Evolutionary conservation across 805 yeast species (phyloP), one percentile per base, ranked within the genome.

Genomic region (Candida quercuum): DNA sequence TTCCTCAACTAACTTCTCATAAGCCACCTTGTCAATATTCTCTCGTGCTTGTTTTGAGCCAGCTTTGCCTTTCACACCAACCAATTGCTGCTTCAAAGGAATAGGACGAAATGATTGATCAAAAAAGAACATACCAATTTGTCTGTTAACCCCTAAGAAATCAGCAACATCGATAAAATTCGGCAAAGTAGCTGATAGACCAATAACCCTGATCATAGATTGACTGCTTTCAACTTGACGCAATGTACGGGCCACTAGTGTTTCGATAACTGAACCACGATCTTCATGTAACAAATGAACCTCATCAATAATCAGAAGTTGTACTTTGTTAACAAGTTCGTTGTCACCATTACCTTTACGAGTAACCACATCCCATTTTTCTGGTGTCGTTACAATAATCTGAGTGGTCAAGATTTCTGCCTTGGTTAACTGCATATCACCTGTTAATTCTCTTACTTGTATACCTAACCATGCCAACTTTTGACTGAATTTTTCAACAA

Each of bases 311-410:
- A 93, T 86, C 40, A 93, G 64, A 12, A 93, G 63, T 57, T 81
- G 86, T 9, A 93, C 94, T 50, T 87, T 88, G 11, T 84, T 77
- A 3, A 86, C 86, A 33, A 89, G 60, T 48, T 88, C 95, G 35
- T 76, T 77, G 51, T 89, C 97, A 36, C 96, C 97, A 48, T 73
- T 82, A 27, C 89, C 81, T 56, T 93, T 93, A 55, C 98, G 75
- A 0, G 99, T 91, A 2, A 93, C 96, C 3, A 93, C 97, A 63
- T 88, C 97, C 97, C 97, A 88, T 59, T 88, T 88, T 55, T 88
- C 97, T 0, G 97, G 97, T 0, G 97, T 88, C 1, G 96, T 89
- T 3, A 88, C 96, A 45, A 88, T 84, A 28, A 88, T 71, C 56
- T 88, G 96, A 1, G 97, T 89, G 1, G 75, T 74, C 51, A 77